Base-by-base conservation (phyloP, 768 basidiomycete genomes). In the Cystobasidium tubakii region DNA sequence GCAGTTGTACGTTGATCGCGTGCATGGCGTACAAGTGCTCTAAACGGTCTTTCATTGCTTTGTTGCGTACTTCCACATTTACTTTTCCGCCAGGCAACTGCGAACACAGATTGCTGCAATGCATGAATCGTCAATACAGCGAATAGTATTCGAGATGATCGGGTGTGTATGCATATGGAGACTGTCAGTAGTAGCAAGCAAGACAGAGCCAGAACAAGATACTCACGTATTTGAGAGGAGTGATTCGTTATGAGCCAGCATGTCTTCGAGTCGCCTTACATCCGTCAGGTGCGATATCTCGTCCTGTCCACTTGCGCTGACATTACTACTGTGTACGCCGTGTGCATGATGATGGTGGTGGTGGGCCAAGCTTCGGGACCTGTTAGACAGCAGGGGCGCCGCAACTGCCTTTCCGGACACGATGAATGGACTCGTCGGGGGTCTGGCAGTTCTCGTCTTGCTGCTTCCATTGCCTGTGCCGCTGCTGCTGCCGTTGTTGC, bases 1-100 rank as follows among this genome's bases (percentile, higher is more conserved):
- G 29, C 54, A 71, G 12, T 31, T 60, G 69, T 3, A 53, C 29
- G 25, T 60, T 60, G 55, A 71, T 71, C 4, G 33, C 55, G 9
- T 60, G 53, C 53, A 71, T 44, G 21, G 33, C 21, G 34, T 71
- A 71, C 4, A 71, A 54, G 31, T 71, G 55, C 3, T 71, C 29
- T 3, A 71, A 36, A 9, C 69, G 23, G 12, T 46, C 54, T 17
- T 60, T 36, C 23, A 71, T 33, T 36, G 69, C 69, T 7, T 71
- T 55, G 21, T 57, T 53, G n/a, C 69, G 33, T 9, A 1, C 27
- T 55, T 36, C 29, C 12, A 71, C 55, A 21, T 17, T 10, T n/a
- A 17, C 10, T 55, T 4, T 19, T 34, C 69, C 69, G 6, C 69
- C 69, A 9, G 69, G 69, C 23, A 71, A 34, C 9, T 21, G 21